phyloP scores from a whole-genome alignment of 805 yeast species.

The Ogataea pignaliae region DNA sequence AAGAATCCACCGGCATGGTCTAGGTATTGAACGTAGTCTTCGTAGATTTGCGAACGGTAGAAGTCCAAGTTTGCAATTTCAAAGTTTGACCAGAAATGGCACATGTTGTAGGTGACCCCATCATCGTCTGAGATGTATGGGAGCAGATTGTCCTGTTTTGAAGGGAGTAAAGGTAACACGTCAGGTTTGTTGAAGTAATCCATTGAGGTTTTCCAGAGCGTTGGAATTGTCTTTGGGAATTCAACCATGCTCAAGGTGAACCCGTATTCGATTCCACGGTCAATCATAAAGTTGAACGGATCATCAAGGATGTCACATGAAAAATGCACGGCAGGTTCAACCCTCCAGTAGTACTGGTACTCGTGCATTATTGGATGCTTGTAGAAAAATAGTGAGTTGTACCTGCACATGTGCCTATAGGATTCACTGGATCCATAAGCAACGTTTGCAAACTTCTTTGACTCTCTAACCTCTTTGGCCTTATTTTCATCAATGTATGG shows the following conservation, averaged over 20 bases:
- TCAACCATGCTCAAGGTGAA: constrained; percentile 52
- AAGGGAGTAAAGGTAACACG: constrained; percentile 14
- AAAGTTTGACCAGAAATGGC: constrained; percentile 83
- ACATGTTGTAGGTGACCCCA: constrained; percentile 61
- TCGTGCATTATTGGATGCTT: constrained; percentile 47
- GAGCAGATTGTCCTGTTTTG: constrained; percentile 37
- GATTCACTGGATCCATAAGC: constrained; percentile 62
- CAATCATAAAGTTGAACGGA: constrained; percentile 50
- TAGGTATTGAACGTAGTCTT: constrained; percentile 54
- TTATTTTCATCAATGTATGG: constrained; percentile 36
- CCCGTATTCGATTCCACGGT: constrained; percentile 45
- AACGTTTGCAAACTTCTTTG: constrained; percentile 34
- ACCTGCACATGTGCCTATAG: constrained; percentile 70
- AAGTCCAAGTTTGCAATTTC: constrained; percentile 69
- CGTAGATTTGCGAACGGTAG: constrained; percentile 54
- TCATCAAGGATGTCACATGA: constrained; percentile 52
- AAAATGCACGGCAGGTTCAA: constrained; percentile 50
- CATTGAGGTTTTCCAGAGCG: constrained; percentile 46
- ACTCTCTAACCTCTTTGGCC: constrained; percentile 34
- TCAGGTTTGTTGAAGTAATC: constrained; percentile 34
- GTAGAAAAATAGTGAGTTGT: constrained; percentile 48
- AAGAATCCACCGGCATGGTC: constrained; percentile 75
- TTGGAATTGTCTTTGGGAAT: constrained; percentile 44
- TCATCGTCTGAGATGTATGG: constrained; percentile 61
- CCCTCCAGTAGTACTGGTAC: constrained; percentile 59